phyloP scores from a whole-genome alignment of 1,284 basidiomycete genomes.

The Marasmius fiardii region DNA sequence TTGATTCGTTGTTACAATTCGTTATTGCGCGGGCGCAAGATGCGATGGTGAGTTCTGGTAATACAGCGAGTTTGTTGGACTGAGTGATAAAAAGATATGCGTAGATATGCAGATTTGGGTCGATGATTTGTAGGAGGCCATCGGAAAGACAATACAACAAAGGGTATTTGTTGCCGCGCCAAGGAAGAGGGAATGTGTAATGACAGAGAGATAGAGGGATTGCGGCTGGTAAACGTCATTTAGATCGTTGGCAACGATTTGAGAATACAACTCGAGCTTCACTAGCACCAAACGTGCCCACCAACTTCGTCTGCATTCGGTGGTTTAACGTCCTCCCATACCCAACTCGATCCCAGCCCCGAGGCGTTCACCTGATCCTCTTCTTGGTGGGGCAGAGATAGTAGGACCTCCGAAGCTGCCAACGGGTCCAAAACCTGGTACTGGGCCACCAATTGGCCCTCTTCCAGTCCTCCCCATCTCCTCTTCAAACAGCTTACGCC shows the following conservation, averaged over 20 bases:
- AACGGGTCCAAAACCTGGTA: not conserved
- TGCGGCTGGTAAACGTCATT: not conserved
- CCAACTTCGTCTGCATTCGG: not conserved
- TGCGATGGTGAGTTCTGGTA: not conserved
- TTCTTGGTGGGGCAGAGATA: not conserved
- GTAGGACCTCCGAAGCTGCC: not conserved
- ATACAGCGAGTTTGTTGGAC: not conserved
- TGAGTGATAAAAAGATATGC: not conserved
- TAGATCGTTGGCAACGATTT: not conserved
- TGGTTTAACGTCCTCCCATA: not conserved
- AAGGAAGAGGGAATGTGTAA: not conserved
- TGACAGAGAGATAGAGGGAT: not conserved
- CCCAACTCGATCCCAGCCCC: not conserved
- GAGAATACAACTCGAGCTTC: not conserved
- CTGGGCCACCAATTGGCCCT: not conserved
- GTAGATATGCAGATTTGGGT: not conserved
- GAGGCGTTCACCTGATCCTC: not conserved
- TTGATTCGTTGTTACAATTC: not conserved
- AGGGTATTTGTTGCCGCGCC: not conserved
- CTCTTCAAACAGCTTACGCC: constrained; percentile 68
- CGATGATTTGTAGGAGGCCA: not conserved
- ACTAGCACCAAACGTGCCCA: not conserved
- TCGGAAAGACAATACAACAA: not conserved
- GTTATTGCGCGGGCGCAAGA: not conserved
- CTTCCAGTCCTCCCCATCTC: constrained; percentile 28